phyloP scores from a whole-genome alignment of 495 filamentous ascomycete genomes.

The Letharia lupina region DNA sequence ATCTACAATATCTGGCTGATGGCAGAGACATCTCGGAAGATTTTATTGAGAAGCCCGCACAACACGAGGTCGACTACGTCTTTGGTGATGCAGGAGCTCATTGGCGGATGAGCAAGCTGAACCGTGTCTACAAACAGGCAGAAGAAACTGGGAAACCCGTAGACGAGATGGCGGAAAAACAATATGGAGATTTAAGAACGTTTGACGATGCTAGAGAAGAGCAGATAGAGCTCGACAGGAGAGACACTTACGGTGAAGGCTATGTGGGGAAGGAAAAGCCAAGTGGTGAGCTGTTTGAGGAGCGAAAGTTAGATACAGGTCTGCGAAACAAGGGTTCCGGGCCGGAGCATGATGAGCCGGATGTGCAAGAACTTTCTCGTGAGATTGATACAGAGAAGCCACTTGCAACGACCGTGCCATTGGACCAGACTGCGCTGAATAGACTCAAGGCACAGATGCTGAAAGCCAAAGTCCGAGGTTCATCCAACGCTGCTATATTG shows the following conservation, averaged over 20 bases:
- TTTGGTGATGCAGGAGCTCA: constrained; percentile 86
- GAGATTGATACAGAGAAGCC: constrained; percentile 35
- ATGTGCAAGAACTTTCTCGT: constrained; percentile 38
- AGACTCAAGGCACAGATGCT: constrained; percentile 84
- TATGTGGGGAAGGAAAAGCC: constrained; percentile 86
- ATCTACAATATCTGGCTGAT: constrained; percentile 55
- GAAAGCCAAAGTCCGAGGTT: constrained; percentile 78
- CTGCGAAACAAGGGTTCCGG: constrained; percentile 31
- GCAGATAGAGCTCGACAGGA: constrained; percentile 80
- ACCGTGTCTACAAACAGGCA: constrained; percentile 71
- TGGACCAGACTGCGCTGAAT: constrained; percentile 77
- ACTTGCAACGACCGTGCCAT: constrained; percentile 35
- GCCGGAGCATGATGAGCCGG: constrained; percentile 27
- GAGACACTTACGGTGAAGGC: constrained; percentile 73
- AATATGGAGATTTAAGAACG: constrained; percentile 70
- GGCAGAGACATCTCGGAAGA: constrained; percentile 43
- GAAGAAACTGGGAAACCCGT: constrained; percentile 60
- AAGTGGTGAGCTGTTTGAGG: constrained; percentile 74
- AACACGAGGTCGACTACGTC: constrained; percentile 65
- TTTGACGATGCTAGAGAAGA: constrained; percentile 96
- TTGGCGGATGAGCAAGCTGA: constrained; percentile 94
- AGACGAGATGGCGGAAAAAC: constrained; percentile 73
- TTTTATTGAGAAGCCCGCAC: constrained; percentile 42
- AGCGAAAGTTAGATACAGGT: constrained; percentile 53
- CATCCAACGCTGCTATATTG: constrained; percentile 65